These are phyloP conservation scores for Fusarium sulawesiense DNA, from an alignment of 2,329 filamentous ascomycete genomes.

Conservation along the genomic window DNA sequence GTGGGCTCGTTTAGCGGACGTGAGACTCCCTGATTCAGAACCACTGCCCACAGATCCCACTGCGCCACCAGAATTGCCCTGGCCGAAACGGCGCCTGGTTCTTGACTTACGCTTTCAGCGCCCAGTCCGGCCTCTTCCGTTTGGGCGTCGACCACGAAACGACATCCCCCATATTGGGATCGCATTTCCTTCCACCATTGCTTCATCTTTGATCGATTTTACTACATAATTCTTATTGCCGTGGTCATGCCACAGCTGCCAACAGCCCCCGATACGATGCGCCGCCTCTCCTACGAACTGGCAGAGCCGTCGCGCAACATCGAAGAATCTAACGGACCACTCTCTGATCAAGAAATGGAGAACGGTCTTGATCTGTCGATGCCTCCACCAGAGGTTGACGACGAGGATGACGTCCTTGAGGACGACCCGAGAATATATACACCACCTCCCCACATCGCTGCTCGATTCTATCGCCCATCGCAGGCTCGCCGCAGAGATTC, in stretches of 20 bases:
- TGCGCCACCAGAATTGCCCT: constrained; percentile 34
- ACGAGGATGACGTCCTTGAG: constrained; percentile 50
- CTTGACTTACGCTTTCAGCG: constrained; percentile 28
- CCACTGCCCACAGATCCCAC: constrained; percentile 27
- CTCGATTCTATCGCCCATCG: constrained; percentile 77
- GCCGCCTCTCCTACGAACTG: constrained; percentile 56
- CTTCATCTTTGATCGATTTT: constrained; percentile 3
- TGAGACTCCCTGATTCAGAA: constrained; percentile 33
- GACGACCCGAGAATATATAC: constrained; percentile 59
- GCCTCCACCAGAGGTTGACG: constrained; percentile 53
- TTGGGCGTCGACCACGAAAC: constrained; percentile 19
- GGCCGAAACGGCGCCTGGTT: constrained; percentile 15
- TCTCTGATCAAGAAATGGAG: constrained; percentile 48
- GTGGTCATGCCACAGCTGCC: constrained; percentile 34
- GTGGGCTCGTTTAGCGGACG: constrained; percentile 32
- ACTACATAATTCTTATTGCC: neutral
- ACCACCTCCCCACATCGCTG: constrained; percentile 80
- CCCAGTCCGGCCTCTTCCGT: constrained; percentile 5
- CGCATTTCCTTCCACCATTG: constrained; percentile 8
- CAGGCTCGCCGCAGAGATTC: constrained; percentile 78
- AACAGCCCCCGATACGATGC: constrained; percentile 53
- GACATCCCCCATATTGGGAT: constrained; percentile 5
- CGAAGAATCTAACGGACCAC: constrained; percentile 50
- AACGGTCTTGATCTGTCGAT: constrained; percentile 53
- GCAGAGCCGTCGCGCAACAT: constrained; percentile 56